Percentiles rank a stretch among this genome's conserved stretches.
Evolutionary conservation across 2,329 filamentous ascomycete genomes (phyloP).

Genomic region (Phoma sp.): DNA sequence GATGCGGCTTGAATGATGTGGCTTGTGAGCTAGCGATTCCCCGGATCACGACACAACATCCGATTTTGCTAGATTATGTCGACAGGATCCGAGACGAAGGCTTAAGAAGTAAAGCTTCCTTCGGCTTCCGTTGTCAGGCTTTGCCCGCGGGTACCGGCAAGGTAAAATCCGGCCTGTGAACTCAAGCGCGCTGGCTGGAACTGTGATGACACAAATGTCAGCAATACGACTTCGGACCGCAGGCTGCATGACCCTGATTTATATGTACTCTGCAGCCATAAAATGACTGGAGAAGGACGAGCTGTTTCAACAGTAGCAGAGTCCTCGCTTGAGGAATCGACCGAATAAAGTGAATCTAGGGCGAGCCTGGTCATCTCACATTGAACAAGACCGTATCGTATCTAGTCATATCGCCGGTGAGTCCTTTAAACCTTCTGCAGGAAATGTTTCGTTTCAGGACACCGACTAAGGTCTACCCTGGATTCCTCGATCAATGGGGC

Average conservation of each 20-base stretch:
- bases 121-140: background rate
- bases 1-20: slow-evolving; percentile 10
- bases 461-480: background rate
- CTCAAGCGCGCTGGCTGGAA: background rate
- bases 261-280: background rate
- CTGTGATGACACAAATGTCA: slow-evolving; percentile 1
- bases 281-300: background rate
- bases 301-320: too few species aligned
- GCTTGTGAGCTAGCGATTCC: background rate
- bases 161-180: background rate
- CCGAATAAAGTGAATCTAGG: too few species aligned
- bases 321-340: too few species aligned
- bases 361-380: too few species aligned
- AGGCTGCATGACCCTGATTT: background rate
- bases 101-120: background rate
- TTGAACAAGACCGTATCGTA: background rate
- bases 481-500: background rate
- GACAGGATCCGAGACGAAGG: background rate
- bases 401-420: too few species aligned
- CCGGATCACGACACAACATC: background rate
- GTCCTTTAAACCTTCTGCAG: background rate
- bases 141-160: background rate
- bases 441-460: background rate
- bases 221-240: slow-evolving; percentile 13
- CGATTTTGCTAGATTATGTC: background rate